These are phyloP conservation scores for Colletotrichum ledebouriae DNA, from an alignment of 2,329 filamentous ascomycete species.

Conservation along the genomic window DNA sequence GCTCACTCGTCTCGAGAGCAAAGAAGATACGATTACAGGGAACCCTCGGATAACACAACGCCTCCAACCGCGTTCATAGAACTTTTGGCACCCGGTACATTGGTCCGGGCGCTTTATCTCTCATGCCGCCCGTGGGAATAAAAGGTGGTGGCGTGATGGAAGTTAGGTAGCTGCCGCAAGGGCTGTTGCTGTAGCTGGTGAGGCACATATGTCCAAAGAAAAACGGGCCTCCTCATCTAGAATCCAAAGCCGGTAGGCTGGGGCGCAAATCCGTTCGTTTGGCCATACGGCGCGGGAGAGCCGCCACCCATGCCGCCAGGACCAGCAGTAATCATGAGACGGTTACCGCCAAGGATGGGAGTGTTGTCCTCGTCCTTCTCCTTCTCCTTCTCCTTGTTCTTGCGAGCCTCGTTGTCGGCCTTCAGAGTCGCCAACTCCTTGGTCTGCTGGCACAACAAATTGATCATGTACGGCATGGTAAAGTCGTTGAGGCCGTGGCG, in stretches of 20 bases:
- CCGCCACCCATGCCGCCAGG: conserved; percentile 66
- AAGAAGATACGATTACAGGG: conserved; percentile 44
- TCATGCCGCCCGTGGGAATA: conserved; percentile 13
- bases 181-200: neutral
- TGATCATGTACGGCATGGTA: conserved; percentile 99
- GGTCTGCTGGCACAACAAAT: conserved; percentile 92
- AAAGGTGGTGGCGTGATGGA: conserved; percentile 11
- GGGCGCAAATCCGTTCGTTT: conserved; percentile 89
- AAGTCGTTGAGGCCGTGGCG: conserved; percentile 94
- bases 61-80: conserved; percentile 41
- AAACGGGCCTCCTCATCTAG: conserved; percentile 52
- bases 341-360: conserved; percentile 88
- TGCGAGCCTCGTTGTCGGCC: conserved; percentile 96
- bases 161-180: conserved; percentile 16
- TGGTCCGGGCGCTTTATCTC: conserved; percentile 13
- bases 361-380: conserved; percentile 94
- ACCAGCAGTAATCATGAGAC: conserved; percentile 96
- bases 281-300: conserved; percentile 78
- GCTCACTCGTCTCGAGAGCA: conserved; percentile 40
- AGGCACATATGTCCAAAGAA: conserved; percentile 30
- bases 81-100: conserved; percentile 20
- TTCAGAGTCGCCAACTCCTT: conserved; percentile 86
- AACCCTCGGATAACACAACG: conserved; percentile 40
- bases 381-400: conserved; percentile 76
- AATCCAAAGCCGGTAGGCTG: conserved; percentile 86